Evolutionary conservation across 139 green algal species (phyloP).

Genomic region (Coelastrella sp.): DNA sequence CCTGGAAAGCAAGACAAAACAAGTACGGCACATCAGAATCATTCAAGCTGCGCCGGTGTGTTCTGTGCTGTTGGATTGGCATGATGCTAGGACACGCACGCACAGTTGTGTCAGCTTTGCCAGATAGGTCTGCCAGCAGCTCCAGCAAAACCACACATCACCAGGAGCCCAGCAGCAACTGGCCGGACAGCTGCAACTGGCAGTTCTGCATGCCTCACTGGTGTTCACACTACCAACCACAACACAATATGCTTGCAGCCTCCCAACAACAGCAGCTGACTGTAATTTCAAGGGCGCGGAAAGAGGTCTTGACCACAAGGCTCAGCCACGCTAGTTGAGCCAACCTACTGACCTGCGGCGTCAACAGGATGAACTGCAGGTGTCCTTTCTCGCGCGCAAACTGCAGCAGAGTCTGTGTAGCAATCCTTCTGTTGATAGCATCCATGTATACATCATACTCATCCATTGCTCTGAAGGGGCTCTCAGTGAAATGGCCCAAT

Average conservation of each 20-base stretch:
- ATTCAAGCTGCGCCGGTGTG: background rate
- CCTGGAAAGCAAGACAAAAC: conserved; percentile 12
- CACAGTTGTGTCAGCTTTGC: too few species aligned
- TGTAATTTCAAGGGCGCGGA: background rate
- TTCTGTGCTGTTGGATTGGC: background rate
- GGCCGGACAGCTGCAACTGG: too few species aligned
- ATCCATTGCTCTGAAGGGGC: conserved; percentile 76
- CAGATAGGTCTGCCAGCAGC: too few species aligned
- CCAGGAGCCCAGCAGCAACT: too few species aligned
- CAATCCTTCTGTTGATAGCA: conserved; percentile 70
- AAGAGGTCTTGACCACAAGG: background rate
- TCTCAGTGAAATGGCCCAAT: conserved; percentile 81
- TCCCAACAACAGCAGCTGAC: background rate
- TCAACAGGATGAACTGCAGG: conserved; percentile 89
- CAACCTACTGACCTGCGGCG: conserved; percentile 69
- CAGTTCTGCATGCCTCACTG: too few species aligned
- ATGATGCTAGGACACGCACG: background rate
- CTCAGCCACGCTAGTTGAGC: background rate
- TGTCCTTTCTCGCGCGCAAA: conserved; percentile 71
- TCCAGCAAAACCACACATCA: too few species aligned
- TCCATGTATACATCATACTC: conserved; percentile 83
- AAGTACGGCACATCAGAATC: background rate
- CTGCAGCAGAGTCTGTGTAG: conserved; percentile 79
- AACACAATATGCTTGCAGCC: too few species aligned
- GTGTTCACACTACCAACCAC: too few species aligned